phyloP scores from a whole-genome alignment of 2,329 filamentous ascomycete genomes.

The Penicillium sp. region DNA sequence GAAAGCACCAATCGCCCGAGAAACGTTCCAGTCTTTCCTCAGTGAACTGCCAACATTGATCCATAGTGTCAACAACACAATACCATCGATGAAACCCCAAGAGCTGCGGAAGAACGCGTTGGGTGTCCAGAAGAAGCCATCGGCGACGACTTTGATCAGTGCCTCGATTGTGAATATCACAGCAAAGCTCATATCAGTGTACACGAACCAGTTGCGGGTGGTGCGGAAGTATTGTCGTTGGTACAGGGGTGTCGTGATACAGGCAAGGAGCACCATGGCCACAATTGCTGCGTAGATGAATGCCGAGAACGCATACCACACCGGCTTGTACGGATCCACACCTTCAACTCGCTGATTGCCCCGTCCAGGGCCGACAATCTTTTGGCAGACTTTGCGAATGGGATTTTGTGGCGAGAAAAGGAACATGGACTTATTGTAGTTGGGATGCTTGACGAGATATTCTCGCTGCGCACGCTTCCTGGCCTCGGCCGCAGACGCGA shows the following conservation, averaged over 20 bases:
- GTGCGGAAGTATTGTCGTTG: constrained; percentile 82
- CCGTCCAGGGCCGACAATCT: constrained; percentile 87
- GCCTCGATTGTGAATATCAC: constrained; percentile 85
- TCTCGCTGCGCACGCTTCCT: constrained; percentile 88
- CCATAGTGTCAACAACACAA: constrained; percentile 93
- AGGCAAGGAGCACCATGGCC: constrained; percentile 96
- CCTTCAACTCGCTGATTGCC: constrained; percentile 88
- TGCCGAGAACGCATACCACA: constrained; percentile 93
- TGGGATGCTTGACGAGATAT: constrained; percentile 84
- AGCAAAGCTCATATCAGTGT: constrained; percentile 89
- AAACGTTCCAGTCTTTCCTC: constrained; percentile 80
- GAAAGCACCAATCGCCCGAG: constrained; percentile 91
- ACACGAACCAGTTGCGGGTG: constrained; percentile 90
- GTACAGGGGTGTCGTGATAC: constrained; percentile 91
- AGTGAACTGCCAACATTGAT: constrained; percentile 88
- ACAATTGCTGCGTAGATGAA: constrained; percentile 94
- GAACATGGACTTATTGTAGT: constrained; percentile 90
- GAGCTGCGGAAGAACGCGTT: constrained; percentile 96
- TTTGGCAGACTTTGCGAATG: constrained; percentile 82
- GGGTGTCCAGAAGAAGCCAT: constrained; percentile 94
- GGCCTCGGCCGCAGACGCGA: constrained; percentile 79
- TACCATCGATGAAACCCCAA: constrained; percentile 93
- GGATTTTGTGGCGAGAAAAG: constrained; percentile 81
- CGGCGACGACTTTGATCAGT: constrained; percentile 88
- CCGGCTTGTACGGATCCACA: constrained; percentile 81